Evolutionary conservation across 2,329 filamentous ascomycete species (phyloP), one percentile per base, ranked within the genome.

Genomic region (Beauveria caledonica): DNA sequence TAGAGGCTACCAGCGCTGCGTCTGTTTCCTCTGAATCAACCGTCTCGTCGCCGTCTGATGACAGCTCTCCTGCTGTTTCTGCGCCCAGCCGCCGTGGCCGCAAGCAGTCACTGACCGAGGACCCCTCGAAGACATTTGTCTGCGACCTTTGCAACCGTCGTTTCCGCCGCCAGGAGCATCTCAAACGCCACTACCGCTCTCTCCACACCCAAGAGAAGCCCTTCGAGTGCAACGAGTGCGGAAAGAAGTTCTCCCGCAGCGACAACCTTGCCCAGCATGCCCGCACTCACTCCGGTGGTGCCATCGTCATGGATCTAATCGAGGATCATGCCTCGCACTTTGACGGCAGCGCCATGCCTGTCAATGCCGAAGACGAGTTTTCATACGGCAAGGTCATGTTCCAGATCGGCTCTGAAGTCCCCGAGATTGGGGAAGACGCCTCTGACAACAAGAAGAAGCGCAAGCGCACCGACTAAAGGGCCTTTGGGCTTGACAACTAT

Each of bases 151-250:
- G 94, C 86, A 93, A 91, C 70, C 92, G 94, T 65, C 90, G 94
- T 63, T 99, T 99, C 88, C 89, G 94, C 64, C 90, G 94, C 64
- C 94, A 99, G 77, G 94, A 99, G 76, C 94, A 99, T 72, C 85
- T 99, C 63, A 99, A 99, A 86, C 90, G 94, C 64, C 94, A 99
- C 80, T 96, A 96, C 81, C 88, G 94, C 68, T 97, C 94, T 62
- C 90, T 99, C 52, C 94, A 99, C 81, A 99, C 94, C 1, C 88
- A 96, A 71, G 94, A 97, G 73, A 99, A 97, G 86, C 94, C 94
- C 5, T 99, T 97, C 70, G 91, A 96, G 78, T 99, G 94, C 81
- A 85, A 86, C 66, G 93, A 99, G 78, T 99, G 94, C 71, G 93
- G 94, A 68, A 99, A 99, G 88, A 97, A 96, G 81, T 99, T 97